Conservation (phyloP, 768 basidiomycete species). For the Pilatotrama ljubarskyi region DNA sequence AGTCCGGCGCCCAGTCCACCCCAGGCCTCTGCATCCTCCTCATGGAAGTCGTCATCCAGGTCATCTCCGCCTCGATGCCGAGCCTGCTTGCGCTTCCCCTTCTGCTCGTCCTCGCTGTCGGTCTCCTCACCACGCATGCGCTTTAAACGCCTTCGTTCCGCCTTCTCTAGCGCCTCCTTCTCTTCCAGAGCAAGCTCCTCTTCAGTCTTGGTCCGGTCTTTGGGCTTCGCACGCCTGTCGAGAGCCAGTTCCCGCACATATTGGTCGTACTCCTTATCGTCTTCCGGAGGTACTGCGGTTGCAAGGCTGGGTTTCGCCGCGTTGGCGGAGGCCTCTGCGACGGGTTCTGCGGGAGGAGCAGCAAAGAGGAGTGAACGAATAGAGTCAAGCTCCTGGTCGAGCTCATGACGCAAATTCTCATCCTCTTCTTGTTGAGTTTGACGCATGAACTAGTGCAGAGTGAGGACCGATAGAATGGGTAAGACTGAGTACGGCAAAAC, state of each 20-base stretch:
- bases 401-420: slow-evolving; percentile 80
- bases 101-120: slow-evolving; percentile 61
- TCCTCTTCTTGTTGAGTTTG: slow-evolving; percentile 87
- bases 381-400: slow-evolving; percentile 85
- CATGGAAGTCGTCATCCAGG: slow-evolving; percentile 80
- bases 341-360: slow-evolving; percentile 40
- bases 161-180: slow-evolving; percentile 82
- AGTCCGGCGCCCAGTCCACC: slow-evolving; percentile 37
- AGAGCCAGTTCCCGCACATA: slow-evolving; percentile 91
- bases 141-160: slow-evolving; percentile 72
- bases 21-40: slow-evolving; percentile 22
- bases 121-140: slow-evolving; percentile 82
- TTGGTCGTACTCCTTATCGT: slow-evolving; percentile 82
- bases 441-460: slow-evolving; percentile 61
- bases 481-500: slow-evolving; percentile 17
- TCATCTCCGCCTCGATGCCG: slow-evolving; percentile 76
- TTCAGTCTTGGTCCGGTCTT: slow-evolving; percentile 94
- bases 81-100: slow-evolving; percentile 50
- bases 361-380: slow-evolving; percentile 74
- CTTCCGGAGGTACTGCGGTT: slow-evolving; percentile 13
- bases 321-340: neutral
- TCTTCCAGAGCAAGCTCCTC: slow-evolving; percentile 90
- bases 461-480: neutral
- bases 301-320: neutral
- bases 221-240: slow-evolving; percentile 90